Evolutionary conservation across 78 protist genomes (phyloP).

Genomic region (Cavenderia fasciculata): DNA sequence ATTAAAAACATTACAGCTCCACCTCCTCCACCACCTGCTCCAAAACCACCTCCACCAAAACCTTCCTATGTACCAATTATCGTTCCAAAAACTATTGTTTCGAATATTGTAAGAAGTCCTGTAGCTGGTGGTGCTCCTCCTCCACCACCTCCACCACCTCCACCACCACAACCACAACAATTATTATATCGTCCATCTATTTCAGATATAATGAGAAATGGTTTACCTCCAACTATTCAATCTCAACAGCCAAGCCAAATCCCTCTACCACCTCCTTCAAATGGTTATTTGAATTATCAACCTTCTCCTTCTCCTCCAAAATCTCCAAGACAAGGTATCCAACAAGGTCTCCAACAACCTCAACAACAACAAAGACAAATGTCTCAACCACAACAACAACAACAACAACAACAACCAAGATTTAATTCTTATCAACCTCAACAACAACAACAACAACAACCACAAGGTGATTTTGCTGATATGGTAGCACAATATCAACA

Average conservation of each 20-base stretch:
- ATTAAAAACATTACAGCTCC: neutral
- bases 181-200: neutral
- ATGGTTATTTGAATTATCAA: too few relatives aligned
- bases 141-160: slow-evolving; percentile 79
- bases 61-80: neutral
- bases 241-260: neutral
- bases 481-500: slow-evolving; percentile 25
- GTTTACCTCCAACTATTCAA: too few relatives aligned
- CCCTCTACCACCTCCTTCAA: neutral
- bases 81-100: neutral
- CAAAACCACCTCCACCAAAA: slow-evolving; percentile 11
- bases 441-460: slow-evolving; percentile 2
- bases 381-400: neutral
- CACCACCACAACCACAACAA: slow-evolving; percentile 41
- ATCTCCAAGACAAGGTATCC: neutral
- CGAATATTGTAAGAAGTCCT: neutral
- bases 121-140: slow-evolving; percentile 38
- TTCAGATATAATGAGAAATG: too few relatives aligned
- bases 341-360: neutral
- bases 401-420: neutral
- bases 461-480: neutral
- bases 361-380: slow-evolving; percentile 48
- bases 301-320: too few relatives aligned
- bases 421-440: too few relatives aligned
- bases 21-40: neutral